These are phyloP conservation scores for Teratosphaeria nubilosa DNA, from an alignment of 2,329 filamentous ascomycete species.

Conservation along the genomic window DNA sequence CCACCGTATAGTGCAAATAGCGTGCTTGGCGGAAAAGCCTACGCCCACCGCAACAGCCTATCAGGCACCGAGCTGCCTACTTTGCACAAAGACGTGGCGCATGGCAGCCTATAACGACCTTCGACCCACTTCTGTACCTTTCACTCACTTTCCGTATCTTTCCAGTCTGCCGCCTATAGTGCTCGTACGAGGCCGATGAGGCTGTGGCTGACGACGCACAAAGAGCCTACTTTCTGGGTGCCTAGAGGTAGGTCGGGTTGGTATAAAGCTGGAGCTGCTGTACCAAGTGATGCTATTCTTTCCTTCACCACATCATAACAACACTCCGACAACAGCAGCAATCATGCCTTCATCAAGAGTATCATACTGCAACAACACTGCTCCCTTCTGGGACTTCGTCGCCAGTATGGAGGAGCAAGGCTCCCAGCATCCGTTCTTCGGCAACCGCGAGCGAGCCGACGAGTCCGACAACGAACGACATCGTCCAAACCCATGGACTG, in stretches of 20 bases:
- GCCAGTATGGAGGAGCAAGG: conserved; percentile 40
- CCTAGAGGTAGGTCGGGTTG: conserved; percentile 3
- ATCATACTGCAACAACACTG: conserved; percentile 42
- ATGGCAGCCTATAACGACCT: background rate
- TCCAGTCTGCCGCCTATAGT: background rate
- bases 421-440: conserved; percentile 36
- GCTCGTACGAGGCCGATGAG: background rate
- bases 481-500: conserved; percentile 12
- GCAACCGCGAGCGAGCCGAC: conserved; percentile 24
- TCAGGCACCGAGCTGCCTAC: background rate
- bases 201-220: conserved; percentile 1
- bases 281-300: background rate
- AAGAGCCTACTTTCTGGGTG: conserved; percentile 1
- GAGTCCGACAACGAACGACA: conserved; percentile 7
- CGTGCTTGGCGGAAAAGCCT: background rate
- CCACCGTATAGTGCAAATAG: background rate
- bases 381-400: conserved; percentile 48
- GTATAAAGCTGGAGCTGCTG: background rate
- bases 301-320: conserved; percentile 1
- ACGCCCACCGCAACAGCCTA: background rate
- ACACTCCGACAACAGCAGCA: conserved; percentile 12
- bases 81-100: conserved; percentile 1
- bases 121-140: conserved; percentile 2
- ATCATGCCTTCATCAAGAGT: conserved; percentile 43
- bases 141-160: conserved; percentile 1